A percentile compares a stretch with the other conserved stretches of the same genome.
Evolutionary conservation across 2,329 filamentous ascomycete genomes (phyloP).

Genomic region (Neocatenulostroma microsporum): DNA sequence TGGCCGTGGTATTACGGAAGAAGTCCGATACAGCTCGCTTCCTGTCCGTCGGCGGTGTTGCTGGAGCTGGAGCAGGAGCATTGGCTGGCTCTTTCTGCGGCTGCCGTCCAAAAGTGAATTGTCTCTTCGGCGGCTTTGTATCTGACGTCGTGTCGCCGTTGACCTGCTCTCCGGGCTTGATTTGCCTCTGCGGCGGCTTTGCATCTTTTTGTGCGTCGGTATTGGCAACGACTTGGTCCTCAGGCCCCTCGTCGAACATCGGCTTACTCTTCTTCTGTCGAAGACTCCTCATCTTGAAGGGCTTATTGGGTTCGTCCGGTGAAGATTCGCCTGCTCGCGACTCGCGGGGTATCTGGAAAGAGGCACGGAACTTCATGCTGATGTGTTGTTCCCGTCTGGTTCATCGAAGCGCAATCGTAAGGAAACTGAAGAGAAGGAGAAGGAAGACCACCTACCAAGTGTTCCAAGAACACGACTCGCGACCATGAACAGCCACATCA

Average conservation of each 20-base stretch:
- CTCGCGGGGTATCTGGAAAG: conserved; percentile 7
- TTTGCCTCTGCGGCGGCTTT: too few relatives aligned
- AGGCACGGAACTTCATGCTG: conserved; percentile 9
- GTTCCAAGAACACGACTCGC: not conserved
- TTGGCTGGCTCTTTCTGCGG: not conserved
- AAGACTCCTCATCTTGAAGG: conserved; percentile 8
- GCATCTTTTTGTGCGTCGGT: too few relatives aligned
- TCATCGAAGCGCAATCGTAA: too few relatives aligned
- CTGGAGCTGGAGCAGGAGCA: too few relatives aligned
- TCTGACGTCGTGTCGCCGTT: too few relatives aligned
- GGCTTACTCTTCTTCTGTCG: conserved; percentile 8
- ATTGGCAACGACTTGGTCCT: too few relatives aligned
- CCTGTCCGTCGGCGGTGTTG: not conserved
- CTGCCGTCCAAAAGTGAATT: not conserved
- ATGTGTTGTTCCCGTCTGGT: too few relatives aligned
- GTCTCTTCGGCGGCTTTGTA: too few relatives aligned
- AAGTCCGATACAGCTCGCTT: conserved; percentile 13
- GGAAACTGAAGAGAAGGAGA: too few relatives aligned
- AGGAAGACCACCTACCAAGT: too few relatives aligned
- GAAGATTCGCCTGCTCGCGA: not conserved
- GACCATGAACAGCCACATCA: not conserved
- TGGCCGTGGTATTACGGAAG: conserved; percentile 9
- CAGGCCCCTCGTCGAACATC: not conserved
- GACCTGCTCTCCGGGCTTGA: too few relatives aligned
- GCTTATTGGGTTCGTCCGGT: not conserved